Evolutionary conservation across 2,329 filamentous ascomycete genomes (phyloP).

Genomic region (Colletotrichum salicis): DNA sequence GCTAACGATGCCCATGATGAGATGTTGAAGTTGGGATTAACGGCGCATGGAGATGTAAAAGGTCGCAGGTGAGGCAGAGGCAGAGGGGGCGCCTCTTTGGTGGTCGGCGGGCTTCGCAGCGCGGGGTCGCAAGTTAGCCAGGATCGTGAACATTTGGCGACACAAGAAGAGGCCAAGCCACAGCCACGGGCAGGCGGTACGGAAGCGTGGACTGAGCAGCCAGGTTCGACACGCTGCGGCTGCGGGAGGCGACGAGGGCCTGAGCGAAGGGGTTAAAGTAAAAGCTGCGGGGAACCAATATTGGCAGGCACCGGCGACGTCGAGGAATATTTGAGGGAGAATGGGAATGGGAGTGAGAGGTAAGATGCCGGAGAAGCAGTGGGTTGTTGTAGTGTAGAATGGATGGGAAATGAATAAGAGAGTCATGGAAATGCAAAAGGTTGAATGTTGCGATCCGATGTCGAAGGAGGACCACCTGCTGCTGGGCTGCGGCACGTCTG

Average conservation of each 20-base stretch:
- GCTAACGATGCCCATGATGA: slow-evolving; percentile 89
- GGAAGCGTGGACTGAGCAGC: slow-evolving; percentile 26
- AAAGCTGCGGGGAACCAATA: not conserved
- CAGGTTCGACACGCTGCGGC: slow-evolving; percentile 25
- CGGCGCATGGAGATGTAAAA: slow-evolving; percentile 24
- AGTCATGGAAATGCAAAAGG: slow-evolving; percentile 23
- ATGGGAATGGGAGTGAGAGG: slow-evolving; percentile 1
- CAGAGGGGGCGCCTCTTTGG: slow-evolving; percentile 10
- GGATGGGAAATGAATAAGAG: slow-evolving; percentile 14
- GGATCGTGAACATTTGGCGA: slow-evolving; percentile 36
- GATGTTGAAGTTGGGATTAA: slow-evolving; percentile 36
- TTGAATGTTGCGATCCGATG: slow-evolving; percentile 35
- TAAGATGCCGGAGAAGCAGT: slow-evolving; percentile 22
- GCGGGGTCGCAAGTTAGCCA: slow-evolving; percentile 35
- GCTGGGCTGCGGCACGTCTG: slow-evolving; percentile 32
- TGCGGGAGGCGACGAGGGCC: slow-evolving; percentile 19
- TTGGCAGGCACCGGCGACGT: not conserved
- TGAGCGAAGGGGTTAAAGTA: slow-evolving; percentile 11
- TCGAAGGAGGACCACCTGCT: not conserved
- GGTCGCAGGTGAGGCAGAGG: slow-evolving; percentile 17
- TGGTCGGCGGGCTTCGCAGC: slow-evolving; percentile 32
- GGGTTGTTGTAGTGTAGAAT: slow-evolving; percentile 13
- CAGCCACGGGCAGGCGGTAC: slow-evolving; percentile 29
- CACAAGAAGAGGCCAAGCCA: slow-evolving; percentile 34
- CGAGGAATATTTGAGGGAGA: not conserved